These are phyloP conservation scores for Globisporangium splendens DNA, from an alignment of 352 stramenopile species.

Conservation along the genomic window DNA sequence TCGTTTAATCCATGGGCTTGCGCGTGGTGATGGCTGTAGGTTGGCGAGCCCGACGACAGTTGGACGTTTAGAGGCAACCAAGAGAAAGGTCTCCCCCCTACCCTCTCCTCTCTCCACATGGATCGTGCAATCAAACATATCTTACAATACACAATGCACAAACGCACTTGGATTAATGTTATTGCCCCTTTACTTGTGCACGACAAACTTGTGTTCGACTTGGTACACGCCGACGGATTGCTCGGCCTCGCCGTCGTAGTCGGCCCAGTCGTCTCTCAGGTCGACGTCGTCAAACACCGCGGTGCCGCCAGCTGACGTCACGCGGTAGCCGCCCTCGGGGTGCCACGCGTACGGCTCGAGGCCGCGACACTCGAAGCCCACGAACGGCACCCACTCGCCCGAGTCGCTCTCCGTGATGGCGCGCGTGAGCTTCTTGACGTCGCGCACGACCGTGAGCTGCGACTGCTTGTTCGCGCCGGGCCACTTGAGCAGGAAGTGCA, in stretches of 20 bases:
- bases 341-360: constrained; percentile 82
- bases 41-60: constrained; percentile 57
- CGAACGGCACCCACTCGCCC: constrained; percentile 74
- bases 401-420: constrained; percentile 53
- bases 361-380: constrained; percentile 84
- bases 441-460: constrained; percentile 78
- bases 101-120: not conserved
- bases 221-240: constrained; percentile 77
- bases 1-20: too few species aligned
- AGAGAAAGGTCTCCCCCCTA: too few species aligned
- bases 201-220: constrained; percentile 79
- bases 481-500: constrained; percentile 86
- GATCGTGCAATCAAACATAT: not conserved
- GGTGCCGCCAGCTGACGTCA: constrained; percentile 52
- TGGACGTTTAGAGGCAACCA: too few species aligned
- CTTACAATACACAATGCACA: not conserved
- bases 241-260: constrained; percentile 80
- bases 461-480: constrained; percentile 74
- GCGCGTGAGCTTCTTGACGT: constrained; percentile 86
- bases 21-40: constrained; percentile 20
- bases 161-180: constrained; percentile 1
- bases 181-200: constrained; percentile 58
- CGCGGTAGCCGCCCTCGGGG: constrained; percentile 71
- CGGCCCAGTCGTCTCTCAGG: constrained; percentile 78
- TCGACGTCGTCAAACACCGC: constrained; percentile 80